Conservation (phyloP, 768 basidiomycete species). For the Trametes cubensis region DNA sequence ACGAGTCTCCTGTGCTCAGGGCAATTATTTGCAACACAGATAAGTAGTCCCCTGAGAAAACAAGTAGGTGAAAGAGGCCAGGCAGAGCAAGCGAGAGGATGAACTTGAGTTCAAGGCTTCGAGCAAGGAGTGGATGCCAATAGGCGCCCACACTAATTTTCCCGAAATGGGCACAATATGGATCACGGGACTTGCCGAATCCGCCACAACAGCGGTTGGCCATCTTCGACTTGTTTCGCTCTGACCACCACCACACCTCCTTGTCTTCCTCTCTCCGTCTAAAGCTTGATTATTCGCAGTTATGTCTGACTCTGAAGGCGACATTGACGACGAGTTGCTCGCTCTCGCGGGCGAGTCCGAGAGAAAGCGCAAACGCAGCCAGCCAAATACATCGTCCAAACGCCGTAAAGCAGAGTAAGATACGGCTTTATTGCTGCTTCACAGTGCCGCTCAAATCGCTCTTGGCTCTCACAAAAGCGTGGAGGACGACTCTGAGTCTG, state of each 20-base stretch:
- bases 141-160: slow-evolving; percentile 14
- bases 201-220: slow-evolving; percentile 4
- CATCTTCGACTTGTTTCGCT: not conserved
- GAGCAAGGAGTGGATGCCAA: not conserved
- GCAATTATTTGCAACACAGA: too few relatives aligned
- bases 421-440: not conserved
- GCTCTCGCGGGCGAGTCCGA: slow-evolving; percentile 73
- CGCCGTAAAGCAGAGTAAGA: slow-evolving; percentile 77
- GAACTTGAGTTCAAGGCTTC: not conserved
- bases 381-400: slow-evolving; percentile 54
- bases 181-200: slow-evolving; percentile 12
- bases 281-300: slow-evolving; percentile 11
- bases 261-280: not conserved
- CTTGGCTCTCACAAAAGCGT: not conserved
- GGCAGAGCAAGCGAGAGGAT: not conserved
- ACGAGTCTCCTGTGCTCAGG: too few relatives aligned
- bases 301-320: slow-evolving; percentile 56
- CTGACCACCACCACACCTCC: slow-evolving; percentile 2
- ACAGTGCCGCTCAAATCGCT: not conserved
- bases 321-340: slow-evolving; percentile 73
- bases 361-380: slow-evolving; percentile 66
- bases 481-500: slow-evolving; percentile 49
- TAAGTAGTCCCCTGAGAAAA: too few relatives aligned
- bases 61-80: not conserved
- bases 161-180: slow-evolving; percentile 1